Evolutionary conservation across 2,329 filamentous ascomycete species (phyloP).

Genomic region (Aciculosporium take): DNA sequence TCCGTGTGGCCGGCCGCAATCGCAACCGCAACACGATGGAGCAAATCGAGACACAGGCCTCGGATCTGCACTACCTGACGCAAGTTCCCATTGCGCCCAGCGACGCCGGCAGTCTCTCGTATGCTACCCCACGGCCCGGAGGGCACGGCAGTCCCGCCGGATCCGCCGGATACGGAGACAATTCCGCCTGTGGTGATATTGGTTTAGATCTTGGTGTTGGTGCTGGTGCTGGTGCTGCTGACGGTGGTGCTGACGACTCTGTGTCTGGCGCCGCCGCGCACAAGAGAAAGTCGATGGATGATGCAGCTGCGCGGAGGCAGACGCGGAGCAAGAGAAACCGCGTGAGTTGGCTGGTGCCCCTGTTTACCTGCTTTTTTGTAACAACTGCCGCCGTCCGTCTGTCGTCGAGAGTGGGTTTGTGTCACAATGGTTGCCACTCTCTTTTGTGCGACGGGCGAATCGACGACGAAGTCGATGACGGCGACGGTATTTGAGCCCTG

Average conservation of each 20-base stretch:
- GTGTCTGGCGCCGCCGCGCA: slow-evolving; percentile 11
- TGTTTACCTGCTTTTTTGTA: background rate
- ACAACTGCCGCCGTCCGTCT: background rate
- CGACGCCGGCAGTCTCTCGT: slow-evolving; percentile 17
- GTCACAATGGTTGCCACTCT: background rate
- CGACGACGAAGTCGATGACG: no score
- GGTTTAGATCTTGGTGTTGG: no score
- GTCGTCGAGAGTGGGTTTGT: no score
- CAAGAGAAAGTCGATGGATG: slow-evolving; percentile 28
- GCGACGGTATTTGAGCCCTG: no score
- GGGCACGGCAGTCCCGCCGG: slow-evolving; percentile 19
- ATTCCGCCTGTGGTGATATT: no score
- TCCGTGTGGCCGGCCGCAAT: slow-evolving; percentile 4
- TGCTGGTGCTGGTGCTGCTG: no score
- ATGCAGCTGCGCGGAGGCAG: slow-evolving; percentile 33
- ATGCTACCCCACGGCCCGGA: slow-evolving; percentile 20
- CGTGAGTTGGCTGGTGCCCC: slow-evolving; percentile 24
- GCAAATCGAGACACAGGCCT: slow-evolving; percentile 39
- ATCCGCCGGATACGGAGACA: slow-evolving; percentile 32
- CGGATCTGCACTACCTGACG: slow-evolving; percentile 37
- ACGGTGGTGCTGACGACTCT: slow-evolving; percentile 2
- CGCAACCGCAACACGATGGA: slow-evolving; percentile 26
- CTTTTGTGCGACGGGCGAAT: no score
- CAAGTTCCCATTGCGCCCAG: slow-evolving; percentile 22
- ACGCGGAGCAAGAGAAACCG: slow-evolving; percentile 47